These are phyloP conservation scores for Biscogniauxia sp. DNA, from an alignment of 2,329 filamentous ascomycete genomes.

Conservation along the genomic window DNA sequence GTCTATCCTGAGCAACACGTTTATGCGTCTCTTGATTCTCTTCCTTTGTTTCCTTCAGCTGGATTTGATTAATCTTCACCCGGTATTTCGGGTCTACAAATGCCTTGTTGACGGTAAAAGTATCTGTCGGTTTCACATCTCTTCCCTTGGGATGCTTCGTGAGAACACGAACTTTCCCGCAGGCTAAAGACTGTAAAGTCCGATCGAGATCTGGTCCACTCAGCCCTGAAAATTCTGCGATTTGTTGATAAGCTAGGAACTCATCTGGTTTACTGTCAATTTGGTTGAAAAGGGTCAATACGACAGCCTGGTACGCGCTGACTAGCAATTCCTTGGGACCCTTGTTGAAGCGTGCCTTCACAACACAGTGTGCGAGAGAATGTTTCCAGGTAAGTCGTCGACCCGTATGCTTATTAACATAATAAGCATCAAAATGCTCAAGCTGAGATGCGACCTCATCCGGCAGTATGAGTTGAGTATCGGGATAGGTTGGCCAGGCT, in stretches of 20 bases:
- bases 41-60: constrained; percentile 91
- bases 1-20: constrained; percentile 80
- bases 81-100: constrained; percentile 83
- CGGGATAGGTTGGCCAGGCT: constrained; percentile 90
- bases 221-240: constrained; percentile 72
- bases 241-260: constrained; percentile 71
- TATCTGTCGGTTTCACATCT: constrained; percentile 76
- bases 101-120: constrained; percentile 74
- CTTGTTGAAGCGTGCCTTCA: constrained; percentile 77
- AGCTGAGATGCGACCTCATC: constrained; percentile 72
- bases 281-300: constrained; percentile 86
- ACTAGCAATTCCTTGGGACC: constrained; percentile 86
- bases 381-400: constrained; percentile 90
- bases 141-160: constrained; percentile 80
- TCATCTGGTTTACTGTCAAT: constrained; percentile 50
- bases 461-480: constrained; percentile 70
- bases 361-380: constrained; percentile 82
- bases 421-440: constrained; percentile 78
- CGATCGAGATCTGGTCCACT: constrained; percentile 77
- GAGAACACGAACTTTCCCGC: constrained; percentile 81
- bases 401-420: constrained; percentile 85
- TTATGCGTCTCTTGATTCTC: constrained; percentile 95
- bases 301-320: constrained; percentile 87
- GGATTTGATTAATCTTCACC: constrained; percentile 98
- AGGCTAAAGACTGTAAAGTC: constrained; percentile 92